Percentiles rank a stretch among this genome's conserved stretches.
Conservation (phyloP, 495 filamentous ascomycete genomes). For the Neurospora sp. region DNA sequence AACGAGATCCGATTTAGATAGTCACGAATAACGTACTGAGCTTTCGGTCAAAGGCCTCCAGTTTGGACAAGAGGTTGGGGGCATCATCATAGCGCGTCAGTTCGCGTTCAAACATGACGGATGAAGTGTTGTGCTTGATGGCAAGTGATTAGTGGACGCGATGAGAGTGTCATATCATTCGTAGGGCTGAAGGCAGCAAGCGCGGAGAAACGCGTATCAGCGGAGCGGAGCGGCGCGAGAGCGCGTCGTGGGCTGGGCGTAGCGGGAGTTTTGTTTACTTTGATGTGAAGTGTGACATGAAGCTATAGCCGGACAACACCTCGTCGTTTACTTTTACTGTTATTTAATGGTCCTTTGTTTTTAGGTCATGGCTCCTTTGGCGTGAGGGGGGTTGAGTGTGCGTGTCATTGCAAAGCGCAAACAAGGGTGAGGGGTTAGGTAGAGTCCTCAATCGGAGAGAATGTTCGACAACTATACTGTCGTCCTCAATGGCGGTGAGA, state of each 20-base stretch:
- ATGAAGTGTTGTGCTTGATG: neutral
- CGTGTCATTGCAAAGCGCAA: neutral
- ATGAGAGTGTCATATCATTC: neutral
- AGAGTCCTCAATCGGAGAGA: neutral
- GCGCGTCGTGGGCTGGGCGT: neutral
- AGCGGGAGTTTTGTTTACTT: neutral
- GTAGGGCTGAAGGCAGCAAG: neutral
- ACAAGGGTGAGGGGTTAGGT: neutral
- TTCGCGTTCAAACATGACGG: neutral
- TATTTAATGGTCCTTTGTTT: neutral
- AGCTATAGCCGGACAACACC: neutral
- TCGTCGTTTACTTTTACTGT: neutral
- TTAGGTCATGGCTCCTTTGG: neutral
- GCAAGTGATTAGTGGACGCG: neutral
- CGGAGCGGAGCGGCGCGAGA: neutral
- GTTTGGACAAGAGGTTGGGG: constrained; percentile 21
- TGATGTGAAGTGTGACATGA: neutral
- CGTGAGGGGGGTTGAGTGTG: neutral
- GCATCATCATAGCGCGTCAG: constrained; percentile 26
- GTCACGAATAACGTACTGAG: constrained; percentile 19
- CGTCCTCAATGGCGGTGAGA: neutral
- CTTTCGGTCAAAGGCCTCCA: constrained; percentile 29
- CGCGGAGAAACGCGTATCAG: neutral
- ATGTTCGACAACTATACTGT: neutral
- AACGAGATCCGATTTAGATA: neutral